A percentile compares a stretch with the other conserved stretches of the same genome.
phyloP scores from a whole-genome alignment of 2,329 filamentous ascomycete genomes.

The Cytospora piceicola region DNA sequence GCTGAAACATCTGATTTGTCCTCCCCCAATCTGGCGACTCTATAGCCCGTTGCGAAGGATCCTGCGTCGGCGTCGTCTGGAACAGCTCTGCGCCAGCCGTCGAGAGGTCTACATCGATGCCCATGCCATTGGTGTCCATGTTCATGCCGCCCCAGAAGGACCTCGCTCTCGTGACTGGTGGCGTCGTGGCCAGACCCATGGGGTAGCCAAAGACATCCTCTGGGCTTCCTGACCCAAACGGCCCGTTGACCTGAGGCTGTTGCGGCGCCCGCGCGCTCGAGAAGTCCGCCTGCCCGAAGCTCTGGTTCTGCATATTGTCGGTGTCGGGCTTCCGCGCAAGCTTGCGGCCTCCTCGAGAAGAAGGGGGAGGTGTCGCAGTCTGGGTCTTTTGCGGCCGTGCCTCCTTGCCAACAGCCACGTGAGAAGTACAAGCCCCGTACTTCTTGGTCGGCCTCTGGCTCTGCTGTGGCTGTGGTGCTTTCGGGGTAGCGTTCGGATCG shows the following conservation, averaged over 20 bases:
- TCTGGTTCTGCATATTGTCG: conserved; percentile 60
- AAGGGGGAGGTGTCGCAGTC: conserved; percentile 64
- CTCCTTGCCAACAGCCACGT: conserved; percentile 40
- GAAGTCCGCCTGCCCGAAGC: conserved; percentile 57
- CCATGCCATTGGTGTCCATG: conserved; percentile 42
- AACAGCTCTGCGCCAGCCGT: conserved; percentile 50
- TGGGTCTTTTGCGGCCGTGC: conserved; percentile 50
- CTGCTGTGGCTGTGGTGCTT: conserved; percentile 33
- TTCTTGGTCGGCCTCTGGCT: conserved; percentile 49
- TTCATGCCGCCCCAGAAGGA: conserved; percentile 65
- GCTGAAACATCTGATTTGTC: conserved; percentile 59
- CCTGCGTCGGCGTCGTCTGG: conserved; percentile 38
- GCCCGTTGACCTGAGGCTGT: conserved; percentile 50
- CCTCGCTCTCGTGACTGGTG: conserved; percentile 48
- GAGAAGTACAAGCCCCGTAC: conserved; percentile 44
- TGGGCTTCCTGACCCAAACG: conserved; percentile 48
- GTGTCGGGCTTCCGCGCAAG: conserved; percentile 53
- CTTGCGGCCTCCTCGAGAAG: conserved; percentile 59
- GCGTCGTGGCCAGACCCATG: conserved; percentile 56
- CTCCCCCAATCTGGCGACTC: conserved; percentile 62
- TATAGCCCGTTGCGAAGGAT: conserved; percentile 48
- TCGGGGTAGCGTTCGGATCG: conserved; percentile 6
- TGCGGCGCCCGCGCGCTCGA: conserved; percentile 53
- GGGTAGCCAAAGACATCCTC: conserved; percentile 64
- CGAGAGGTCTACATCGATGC: conserved; percentile 47